Percentiles rank a stretch among this genome's conserved stretches.
phyloP scores from a whole-genome alignment of 768 basidiomycete genomes.

The Naganishia kalamii region DNA sequence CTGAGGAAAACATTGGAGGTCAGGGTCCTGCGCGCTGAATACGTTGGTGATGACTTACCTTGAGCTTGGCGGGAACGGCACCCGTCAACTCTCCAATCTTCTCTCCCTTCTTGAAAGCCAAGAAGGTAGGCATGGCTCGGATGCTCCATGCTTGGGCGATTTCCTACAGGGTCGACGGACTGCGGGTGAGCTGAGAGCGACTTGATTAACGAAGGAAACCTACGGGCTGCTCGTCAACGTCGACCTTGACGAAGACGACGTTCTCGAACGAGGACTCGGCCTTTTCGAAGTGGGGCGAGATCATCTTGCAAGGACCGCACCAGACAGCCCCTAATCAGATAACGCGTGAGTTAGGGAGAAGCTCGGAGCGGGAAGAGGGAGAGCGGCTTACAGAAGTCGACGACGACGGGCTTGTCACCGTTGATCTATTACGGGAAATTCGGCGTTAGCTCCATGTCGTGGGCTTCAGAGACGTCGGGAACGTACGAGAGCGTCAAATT shows the following conservation, averaged over 20 bases:
- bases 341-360: neutral
- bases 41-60: conserved; percentile 26
- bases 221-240: conserved; percentile 46
- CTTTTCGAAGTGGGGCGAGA: conserved; percentile 47
- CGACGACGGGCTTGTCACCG: conserved; percentile 37
- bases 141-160: conserved; percentile 41
- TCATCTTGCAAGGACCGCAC: conserved; percentile 47
- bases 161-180: conserved; percentile 28
- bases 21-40: neutral
- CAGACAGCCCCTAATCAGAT: conserved; percentile 28
- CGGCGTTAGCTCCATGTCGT: too few species aligned
- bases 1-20: neutral
- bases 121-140: conserved; percentile 49
- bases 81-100: conserved; percentile 44
- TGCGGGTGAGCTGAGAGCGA: neutral
- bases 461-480: neutral
- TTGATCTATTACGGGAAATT: conserved; percentile 30
- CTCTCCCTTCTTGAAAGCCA: conserved; percentile 45
- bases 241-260: conserved; percentile 47
- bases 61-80: conserved; percentile 43
- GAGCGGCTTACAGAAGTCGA: conserved; percentile 35
- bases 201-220: conserved; percentile 21
- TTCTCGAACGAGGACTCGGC: conserved; percentile 38
- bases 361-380: neutral
- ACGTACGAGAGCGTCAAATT: conserved; percentile 41